Evolutionary conservation across 768 basidiomycete species (phyloP).

Genomic region (Lactarius deliciosus): DNA sequence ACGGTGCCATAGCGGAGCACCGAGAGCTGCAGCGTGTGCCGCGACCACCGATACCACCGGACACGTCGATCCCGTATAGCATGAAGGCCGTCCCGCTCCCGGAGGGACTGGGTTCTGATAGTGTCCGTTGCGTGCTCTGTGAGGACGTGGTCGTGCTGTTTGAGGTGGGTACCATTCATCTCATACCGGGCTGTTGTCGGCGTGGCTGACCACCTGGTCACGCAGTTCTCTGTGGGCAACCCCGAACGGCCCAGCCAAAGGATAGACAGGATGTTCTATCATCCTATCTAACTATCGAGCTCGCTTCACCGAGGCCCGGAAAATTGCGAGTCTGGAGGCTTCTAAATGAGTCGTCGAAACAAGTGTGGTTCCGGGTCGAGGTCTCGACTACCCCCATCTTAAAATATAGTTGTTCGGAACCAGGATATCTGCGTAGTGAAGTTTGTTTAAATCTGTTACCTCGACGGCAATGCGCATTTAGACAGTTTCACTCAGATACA

Average conservation of each 20-base stretch:
- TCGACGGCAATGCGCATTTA: neutral
- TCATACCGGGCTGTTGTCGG: neutral
- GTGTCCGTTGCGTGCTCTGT: constrained; percentile 5
- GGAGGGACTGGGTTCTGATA: neutral
- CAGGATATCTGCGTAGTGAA: neutral
- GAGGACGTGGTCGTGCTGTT: constrained; percentile 16
- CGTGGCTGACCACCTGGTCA: neutral
- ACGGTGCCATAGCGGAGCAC: neutral
- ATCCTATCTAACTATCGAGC: constrained; percentile 9
- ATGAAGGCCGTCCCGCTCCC: constrained; percentile 7
- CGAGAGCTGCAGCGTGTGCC: neutral
- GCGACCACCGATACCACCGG: neutral
- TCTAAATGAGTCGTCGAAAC: neutral
- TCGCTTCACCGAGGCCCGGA: neutral
- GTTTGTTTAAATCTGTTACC: neutral
- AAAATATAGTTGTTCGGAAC: neutral
- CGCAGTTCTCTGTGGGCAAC: constrained; percentile 2
- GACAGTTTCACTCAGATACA: neutral
- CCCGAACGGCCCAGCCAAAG: neutral
- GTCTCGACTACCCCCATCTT: neutral
- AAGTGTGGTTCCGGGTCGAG: neutral
- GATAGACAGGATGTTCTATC: constrained; percentile 12
- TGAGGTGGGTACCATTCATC: constrained; percentile 8
- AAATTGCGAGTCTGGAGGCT: neutral
- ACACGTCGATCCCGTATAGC: neutral